Base-by-base conservation (phyloP, 257 asterid genomes). In the Nemophila menziesii region DNA sequence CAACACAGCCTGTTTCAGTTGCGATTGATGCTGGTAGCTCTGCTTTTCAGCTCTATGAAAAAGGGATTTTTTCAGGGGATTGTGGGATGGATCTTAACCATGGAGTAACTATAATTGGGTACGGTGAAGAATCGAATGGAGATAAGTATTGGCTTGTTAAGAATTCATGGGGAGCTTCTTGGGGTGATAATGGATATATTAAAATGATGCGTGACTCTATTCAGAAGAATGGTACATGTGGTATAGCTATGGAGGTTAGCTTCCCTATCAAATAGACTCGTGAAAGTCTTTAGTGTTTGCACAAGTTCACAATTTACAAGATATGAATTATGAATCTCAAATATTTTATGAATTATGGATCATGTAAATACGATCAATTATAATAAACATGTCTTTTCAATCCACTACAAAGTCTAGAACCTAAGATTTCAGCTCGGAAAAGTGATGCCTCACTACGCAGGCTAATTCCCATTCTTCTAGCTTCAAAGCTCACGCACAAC, bases 151-250 rank as follows among this genome's bases (percentile, higher is more conserved):
- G 92, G 94, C 44, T 76, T 1, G 80, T 76, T 50, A 79, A 74
- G 70, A 82, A 76, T 58, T 82, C 92, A 16, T 82, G 87, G 89
- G 87, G 87, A 23, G 9, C 41, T 19, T 9, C 2, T 1, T 79
- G 92, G 92, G 87, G 94, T 22, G 75, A 76, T 36, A 43, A 13
- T 2, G 92, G 89, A 11, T 82, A 76, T 23, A 52, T 79, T 46
- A 82, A 58, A 66, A 38, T 73, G 47, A 43, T 39, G 48, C 68
- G 82, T 9, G 70, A 54, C 13, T 33, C 54, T 19, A 22, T 36
- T n/a, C 58, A 34, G 17, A 33, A 37, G 23, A 18, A 23, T 12
- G 80, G 89, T 13, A 51, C 22, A 10, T 79, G 92, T 46, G 85
- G 92, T 42, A 65, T 82, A 42, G 61, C 79, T 20, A 29, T 52